These are phyloP conservation scores for Murraya koenigii DNA, from an alignment of 345 rosid genomes.

Conservation along the genomic window DNA sequence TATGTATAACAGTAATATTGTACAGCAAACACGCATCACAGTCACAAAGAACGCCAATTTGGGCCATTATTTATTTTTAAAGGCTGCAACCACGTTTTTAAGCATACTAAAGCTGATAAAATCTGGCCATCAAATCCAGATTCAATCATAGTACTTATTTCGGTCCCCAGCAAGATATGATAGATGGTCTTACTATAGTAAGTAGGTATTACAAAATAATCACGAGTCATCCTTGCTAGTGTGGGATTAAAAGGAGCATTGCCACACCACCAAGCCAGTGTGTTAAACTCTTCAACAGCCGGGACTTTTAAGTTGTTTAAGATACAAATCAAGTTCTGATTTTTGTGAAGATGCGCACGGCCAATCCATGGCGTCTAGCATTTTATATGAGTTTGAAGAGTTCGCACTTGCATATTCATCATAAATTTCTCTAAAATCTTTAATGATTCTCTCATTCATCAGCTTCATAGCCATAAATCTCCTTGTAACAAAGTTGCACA, in stretches of 20 bases:
- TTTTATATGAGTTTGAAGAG: neutral
- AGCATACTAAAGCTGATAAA: too few species aligned
- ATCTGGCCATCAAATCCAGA: too few species aligned
- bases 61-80: too few species aligned
- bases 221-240: conserved; percentile 13
- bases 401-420: neutral
- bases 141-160: too few species aligned
- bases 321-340: conserved; percentile 7
- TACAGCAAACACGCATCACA: too few species aligned
- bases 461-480: neutral
- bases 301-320: neutral
- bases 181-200: neutral
- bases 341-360: neutral
- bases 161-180: too few species aligned
- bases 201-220: conserved; percentile 11
- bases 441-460: neutral
- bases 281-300: neutral
- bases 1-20: too few species aligned
- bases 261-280: conserved; percentile 10
- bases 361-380: neutral
- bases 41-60: too few species aligned
- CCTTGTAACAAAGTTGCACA: neutral
- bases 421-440: neutral
- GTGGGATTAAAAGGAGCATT: neutral
- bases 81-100: too few species aligned